Evolutionary conservation across 176 grass and related monocot species (phyloP).

Genomic region (Triticum urartu): DNA sequence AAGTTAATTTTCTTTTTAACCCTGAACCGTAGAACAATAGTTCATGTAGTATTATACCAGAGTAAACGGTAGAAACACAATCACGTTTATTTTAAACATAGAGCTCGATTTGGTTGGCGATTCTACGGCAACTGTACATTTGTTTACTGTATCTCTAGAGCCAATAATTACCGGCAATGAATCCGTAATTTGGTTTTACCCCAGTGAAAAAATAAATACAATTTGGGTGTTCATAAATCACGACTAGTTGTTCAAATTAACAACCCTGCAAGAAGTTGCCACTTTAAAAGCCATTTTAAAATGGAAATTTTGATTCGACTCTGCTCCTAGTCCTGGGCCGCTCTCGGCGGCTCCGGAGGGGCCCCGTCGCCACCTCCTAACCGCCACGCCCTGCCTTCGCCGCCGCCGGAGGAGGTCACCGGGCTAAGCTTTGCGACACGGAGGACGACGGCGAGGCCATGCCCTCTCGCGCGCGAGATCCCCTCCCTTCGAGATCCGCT

Average conservation of each 20-base stretch:
- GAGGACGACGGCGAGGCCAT: too few relatives aligned
- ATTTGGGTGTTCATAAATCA: neutral
- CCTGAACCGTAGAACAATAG: too few relatives aligned
- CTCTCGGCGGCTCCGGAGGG: too few relatives aligned
- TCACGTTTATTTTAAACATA: neutral
- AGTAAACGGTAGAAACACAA: constrained; percentile 1
- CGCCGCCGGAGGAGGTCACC: too few relatives aligned
- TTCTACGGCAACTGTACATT: neutral
- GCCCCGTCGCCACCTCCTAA: too few relatives aligned
- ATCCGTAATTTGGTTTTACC: neutral
- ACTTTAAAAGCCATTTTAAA: neutral
- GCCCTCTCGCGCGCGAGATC: too few relatives aligned
- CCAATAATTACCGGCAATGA: neutral
- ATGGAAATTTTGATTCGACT: too few relatives aligned
- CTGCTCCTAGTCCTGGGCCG: too few relatives aligned
- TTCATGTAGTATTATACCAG: neutral
- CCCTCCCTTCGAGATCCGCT: too few relatives aligned
- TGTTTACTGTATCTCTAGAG: neutral
- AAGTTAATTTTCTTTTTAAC: too few relatives aligned
- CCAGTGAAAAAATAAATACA: neutral
- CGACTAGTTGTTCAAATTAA: neutral
- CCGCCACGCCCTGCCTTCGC: too few relatives aligned
- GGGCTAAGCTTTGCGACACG: too few relatives aligned
- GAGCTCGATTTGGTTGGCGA: neutral
- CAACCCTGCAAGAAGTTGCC: neutral